A percentile compares a stretch with the other conserved stretches of the same genome.
These are phyloP conservation scores for Dendrobium huoshanense DNA, from an alignment of 106 monocot species.

Conservation along the genomic window DNA sequence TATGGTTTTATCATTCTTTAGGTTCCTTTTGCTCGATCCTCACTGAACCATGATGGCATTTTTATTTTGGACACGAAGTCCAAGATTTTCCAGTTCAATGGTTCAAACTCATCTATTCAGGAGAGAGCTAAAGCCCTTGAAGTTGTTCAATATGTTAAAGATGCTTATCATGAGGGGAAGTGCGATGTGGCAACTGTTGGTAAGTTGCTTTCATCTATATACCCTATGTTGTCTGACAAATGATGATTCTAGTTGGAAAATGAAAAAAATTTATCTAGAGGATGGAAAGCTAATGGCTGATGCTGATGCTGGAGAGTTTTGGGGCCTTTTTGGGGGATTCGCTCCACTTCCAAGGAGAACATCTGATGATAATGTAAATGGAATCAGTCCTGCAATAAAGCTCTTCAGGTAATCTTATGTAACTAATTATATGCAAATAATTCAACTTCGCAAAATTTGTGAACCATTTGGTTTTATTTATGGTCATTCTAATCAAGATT, in stretches of 20 bases:
- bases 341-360: slow-evolving; percentile 85
- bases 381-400: slow-evolving; percentile 25
- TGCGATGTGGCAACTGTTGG: slow-evolving; percentile 32
- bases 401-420: slow-evolving; percentile 45
- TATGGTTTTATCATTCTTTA: not conserved
- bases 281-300: slow-evolving; percentile 96
- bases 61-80: slow-evolving; percentile 39
- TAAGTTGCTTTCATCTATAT: slow-evolving; percentile 9
- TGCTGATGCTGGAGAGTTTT: slow-evolving; percentile 89
- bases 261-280: slow-evolving; percentile 31
- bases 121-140: slow-evolving; percentile 45
- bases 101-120: slow-evolving; percentile 42
- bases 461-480: not conserved
- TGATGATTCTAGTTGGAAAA: not conserved
- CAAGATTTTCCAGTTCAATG: slow-evolving; percentile 46
- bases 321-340: slow-evolving; percentile 94
- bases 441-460: not conserved
- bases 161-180: slow-evolving; percentile 33
- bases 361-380: slow-evolving; percentile 36
- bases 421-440: not conserved
- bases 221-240: not conserved
- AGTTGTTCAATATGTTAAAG: slow-evolving; percentile 35
- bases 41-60: slow-evolving; percentile 36
- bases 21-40: slow-evolving; percentile 39
- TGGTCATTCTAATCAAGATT: not conserved